These are phyloP conservation scores for Gossypium sturtianum DNA, from an alignment of 345 rosid species.

Conservation along the genomic window DNA sequence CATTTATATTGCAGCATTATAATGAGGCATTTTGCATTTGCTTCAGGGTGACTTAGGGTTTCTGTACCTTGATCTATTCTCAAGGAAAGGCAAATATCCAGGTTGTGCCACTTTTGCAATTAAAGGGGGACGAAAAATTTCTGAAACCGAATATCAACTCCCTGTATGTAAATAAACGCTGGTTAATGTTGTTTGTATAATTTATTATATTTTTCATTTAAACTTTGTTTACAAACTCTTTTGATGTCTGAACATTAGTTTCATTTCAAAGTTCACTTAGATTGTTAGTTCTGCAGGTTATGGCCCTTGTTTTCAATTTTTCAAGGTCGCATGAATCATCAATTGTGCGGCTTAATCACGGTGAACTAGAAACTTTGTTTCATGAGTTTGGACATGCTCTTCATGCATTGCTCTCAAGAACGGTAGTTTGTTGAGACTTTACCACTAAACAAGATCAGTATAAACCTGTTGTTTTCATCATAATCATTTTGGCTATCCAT, in stretches of 20 bases:
- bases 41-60: constrained; percentile 87
- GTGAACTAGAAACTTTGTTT: constrained; percentile 86
- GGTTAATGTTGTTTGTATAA: constrained; percentile 2
- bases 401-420: constrained; percentile 86
- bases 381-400: constrained; percentile 99
- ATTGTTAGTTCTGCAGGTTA: constrained; percentile 46
- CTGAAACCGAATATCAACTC: constrained; percentile 82
- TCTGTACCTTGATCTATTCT: constrained; percentile 83
- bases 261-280: not conserved
- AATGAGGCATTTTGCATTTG: constrained; percentile 15
- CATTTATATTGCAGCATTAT: constrained; percentile 7
- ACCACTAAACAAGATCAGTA: not conserved
- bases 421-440: constrained; percentile 42
- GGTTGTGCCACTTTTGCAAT: constrained; percentile 98
- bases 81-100: constrained; percentile 83
- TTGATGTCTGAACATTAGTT: not conserved
- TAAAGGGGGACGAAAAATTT: constrained; percentile 76
- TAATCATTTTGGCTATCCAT: constrained; percentile 19
- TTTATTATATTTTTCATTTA: not conserved
- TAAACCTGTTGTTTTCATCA: not conserved
- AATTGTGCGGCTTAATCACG: constrained; percentile 67
- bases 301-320: constrained; percentile 90
- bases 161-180: constrained; percentile 52
- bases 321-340: constrained; percentile 47
- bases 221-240: not conserved